A percentile compares a stretch with the other conserved stretches of the same genome.
Conservation (phyloP, 2,329 filamentous ascomycete genomes). For the Botrytis pseudocinerea region DNA sequence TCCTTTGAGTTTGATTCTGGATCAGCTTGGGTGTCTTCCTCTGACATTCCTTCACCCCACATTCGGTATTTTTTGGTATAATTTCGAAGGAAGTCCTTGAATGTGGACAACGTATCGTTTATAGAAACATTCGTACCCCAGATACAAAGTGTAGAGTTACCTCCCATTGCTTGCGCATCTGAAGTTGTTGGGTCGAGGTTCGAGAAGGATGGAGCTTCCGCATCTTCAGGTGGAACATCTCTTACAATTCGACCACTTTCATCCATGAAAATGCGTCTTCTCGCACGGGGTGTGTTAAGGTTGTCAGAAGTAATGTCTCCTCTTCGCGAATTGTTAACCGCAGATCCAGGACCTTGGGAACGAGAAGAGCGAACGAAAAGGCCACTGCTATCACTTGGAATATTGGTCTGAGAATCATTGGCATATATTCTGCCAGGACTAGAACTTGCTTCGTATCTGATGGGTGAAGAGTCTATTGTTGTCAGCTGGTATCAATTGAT, state of each 20-base stretch:
- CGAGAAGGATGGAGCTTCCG: conserved; percentile 61
- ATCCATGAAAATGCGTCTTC: conserved; percentile 57
- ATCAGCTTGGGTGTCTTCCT: conserved; percentile 68
- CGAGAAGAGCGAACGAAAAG: conserved; percentile 74
- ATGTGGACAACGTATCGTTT: conserved; percentile 79
- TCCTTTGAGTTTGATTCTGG: conserved; percentile 76
- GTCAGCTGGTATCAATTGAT: conserved; percentile 20
- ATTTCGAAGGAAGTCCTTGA: conserved; percentile 90
- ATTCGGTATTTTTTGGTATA: conserved; percentile 93
- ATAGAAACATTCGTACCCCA: conserved; percentile 98
- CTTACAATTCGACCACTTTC: conserved; percentile 59
- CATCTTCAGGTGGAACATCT: conserved; percentile 53
- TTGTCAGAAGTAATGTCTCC: conserved; percentile 87
- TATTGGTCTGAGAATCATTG: conserved; percentile 63
- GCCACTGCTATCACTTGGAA: conserved; percentile 80
- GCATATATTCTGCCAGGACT: conserved; percentile 66
- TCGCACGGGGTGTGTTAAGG: conserved; percentile 52
- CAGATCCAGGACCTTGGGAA: conserved; percentile 52
- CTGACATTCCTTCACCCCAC: conserved; percentile 81
- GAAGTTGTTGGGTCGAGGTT: conserved; percentile 80
- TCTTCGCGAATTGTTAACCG: conserved; percentile 62
- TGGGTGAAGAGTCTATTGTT: conserved; percentile 81
- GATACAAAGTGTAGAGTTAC: conserved; percentile 77
- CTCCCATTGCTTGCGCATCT: conserved; percentile 85
- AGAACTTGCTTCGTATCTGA: conserved; percentile 87